These are phyloP conservation scores for Ogataea nonfermentans DNA, from an alignment of 805 yeast genomes.

Conservation along the genomic window DNA sequence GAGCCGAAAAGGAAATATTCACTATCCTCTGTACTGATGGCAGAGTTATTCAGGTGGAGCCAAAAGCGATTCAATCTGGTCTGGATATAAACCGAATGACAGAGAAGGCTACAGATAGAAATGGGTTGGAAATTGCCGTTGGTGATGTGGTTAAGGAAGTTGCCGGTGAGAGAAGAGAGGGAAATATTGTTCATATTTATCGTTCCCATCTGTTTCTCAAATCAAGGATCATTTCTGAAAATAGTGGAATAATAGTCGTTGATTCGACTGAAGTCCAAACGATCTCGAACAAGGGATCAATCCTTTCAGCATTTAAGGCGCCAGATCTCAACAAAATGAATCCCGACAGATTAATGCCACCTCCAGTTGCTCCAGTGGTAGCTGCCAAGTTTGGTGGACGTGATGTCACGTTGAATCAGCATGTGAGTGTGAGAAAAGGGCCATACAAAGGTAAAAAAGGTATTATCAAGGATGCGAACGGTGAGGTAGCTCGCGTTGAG, in stretches of 20 bases:
- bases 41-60: slow-evolving; percentile 63
- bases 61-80: slow-evolving; percentile 80
- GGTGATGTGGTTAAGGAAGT: slow-evolving; percentile 93
- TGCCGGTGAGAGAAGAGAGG: slow-evolving; percentile 83
- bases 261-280: slow-evolving; percentile 75
- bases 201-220: slow-evolving; percentile 76
- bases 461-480: slow-evolving; percentile 90
- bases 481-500: slow-evolving; percentile 87
- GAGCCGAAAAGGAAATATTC: slow-evolving; percentile 84
- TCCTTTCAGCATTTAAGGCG: slow-evolving; percentile 51
- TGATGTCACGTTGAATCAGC: slow-evolving; percentile 76
- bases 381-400: slow-evolving; percentile 63
- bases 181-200: slow-evolving; percentile 82
- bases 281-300: slow-evolving; percentile 74
- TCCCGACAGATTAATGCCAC: slow-evolving; percentile 66
- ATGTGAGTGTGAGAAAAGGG: slow-evolving; percentile 84
- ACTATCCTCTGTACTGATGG: slow-evolving; percentile 82
- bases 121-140: slow-evolving; percentile 79
- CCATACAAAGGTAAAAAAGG: slow-evolving; percentile 95
- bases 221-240: slow-evolving; percentile 75
- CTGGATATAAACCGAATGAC: slow-evolving; percentile 63
- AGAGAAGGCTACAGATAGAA: slow-evolving; percentile 80
- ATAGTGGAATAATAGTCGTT: slow-evolving; percentile 87
- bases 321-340: slow-evolving; percentile 84
- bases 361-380: slow-evolving; percentile 54